Evolutionary conservation across 1,284 basidiomycete species (phyloP), one percentile per base, ranked within the genome.

Genomic region (Ceratobasidium sp.): DNA sequence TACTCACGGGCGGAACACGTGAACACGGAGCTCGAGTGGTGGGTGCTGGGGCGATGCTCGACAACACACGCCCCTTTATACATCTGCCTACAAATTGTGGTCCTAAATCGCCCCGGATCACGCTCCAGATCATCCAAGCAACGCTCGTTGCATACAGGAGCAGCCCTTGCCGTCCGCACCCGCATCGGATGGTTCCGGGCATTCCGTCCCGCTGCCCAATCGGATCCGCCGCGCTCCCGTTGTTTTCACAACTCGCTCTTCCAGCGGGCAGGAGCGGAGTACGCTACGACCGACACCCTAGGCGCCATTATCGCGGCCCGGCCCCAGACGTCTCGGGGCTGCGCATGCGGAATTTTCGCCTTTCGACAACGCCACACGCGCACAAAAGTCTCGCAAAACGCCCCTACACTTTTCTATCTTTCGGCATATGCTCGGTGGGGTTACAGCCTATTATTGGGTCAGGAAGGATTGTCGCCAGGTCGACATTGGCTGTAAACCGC

Each of bases 1-100:
- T 57, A 57, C 53, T 57, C 53, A 57, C 53, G 32, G n/a, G 23
- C n/a, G n/a, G 43, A 39, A 71, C 69, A 71, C 69, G 69, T 71
- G 69, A 71, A 41, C 55, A n/a, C 69, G 69, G 69, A 71, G 46
- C 55, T 71, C 8, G 50, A 21, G 58, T 26, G 58, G 34, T 21
- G 57, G 57, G 18, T 32, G 32, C 18, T 5, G 41, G 8, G 58
- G 26, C 41, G 39, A 36, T 30, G 41, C 41, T 45, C 10, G 10
- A 43, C 59, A n/a, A 36, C 58, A 14, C 28, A 16, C 12, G 9
- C 59, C 59, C 59, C 59, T 61, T 61, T 61, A 61, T 61, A 46
- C 18, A 32, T 61, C 12, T 45, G 10, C 43, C 36, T 39, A 58
- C 32, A 2, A 39, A 36, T 39, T 18, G 39, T 45, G 26, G 41